Evolutionary conservation across 495 filamentous ascomycete species (phyloP).

Genomic region (Friedmanniomyces simplex): DNA sequence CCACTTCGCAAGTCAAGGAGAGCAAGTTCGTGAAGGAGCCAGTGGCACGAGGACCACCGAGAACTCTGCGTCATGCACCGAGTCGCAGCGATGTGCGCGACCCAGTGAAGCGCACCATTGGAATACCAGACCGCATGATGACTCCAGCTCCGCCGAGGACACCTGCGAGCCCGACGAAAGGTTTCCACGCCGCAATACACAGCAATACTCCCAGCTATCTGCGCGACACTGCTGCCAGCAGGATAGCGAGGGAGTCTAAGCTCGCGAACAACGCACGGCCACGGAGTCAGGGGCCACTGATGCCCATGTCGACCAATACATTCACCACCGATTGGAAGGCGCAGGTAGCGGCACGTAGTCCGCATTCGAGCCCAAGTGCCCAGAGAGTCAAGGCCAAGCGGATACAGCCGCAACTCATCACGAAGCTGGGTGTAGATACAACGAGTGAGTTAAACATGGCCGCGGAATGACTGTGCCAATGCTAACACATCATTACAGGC

Average conservation of each 20-base stretch:
- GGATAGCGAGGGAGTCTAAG: constrained; percentile 80
- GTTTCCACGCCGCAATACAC: constrained; percentile 21
- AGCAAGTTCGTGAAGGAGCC: constrained; percentile 75
- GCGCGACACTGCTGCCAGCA: constrained; percentile 79
- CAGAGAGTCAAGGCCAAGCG: constrained; percentile 38
- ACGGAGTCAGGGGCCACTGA: constrained; percentile 43
- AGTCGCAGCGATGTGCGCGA: constrained; percentile 19
- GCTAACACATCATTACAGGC: not conserved
- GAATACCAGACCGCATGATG: constrained; percentile 20
- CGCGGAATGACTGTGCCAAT: not conserved
- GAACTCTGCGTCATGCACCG: constrained; percentile 28
- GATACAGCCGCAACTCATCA: constrained; percentile 58
- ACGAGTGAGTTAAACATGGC: constrained; percentile 48
- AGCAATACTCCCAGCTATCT: constrained; percentile 71
- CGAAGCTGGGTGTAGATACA: constrained; percentile 50
- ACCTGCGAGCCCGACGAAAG: constrained; percentile 39
- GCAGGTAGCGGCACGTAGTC: constrained; percentile 52
- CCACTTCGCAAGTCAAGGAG: constrained; percentile 74
- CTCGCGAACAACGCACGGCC: constrained; percentile 24
- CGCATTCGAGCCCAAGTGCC: constrained; percentile 47
- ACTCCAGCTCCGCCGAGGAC: constrained; percentile 47
- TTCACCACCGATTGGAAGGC: constrained; percentile 70
- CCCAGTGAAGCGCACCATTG: constrained; percentile 11
- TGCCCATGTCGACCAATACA: constrained; percentile 30
- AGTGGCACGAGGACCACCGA: constrained; percentile 56